Conservation (phyloP, 306 rosid genomes). For the Hippophae rhamnoides region DNA sequence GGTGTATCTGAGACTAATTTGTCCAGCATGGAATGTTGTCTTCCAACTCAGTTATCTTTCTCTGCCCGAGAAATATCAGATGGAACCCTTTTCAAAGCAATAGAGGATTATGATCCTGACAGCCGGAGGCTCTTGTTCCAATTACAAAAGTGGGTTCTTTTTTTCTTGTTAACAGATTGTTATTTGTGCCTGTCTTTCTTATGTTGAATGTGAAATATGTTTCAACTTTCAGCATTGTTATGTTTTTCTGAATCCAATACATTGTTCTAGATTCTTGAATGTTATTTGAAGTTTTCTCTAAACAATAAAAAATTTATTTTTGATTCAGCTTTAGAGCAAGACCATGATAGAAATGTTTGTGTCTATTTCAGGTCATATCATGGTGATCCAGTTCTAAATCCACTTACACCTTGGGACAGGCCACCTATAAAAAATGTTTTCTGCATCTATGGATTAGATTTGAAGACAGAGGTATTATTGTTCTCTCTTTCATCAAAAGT, state of each 20-base stretch:
- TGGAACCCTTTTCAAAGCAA: constrained; percentile 91
- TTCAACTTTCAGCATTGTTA: too few species aligned
- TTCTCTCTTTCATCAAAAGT: constrained; percentile 3
- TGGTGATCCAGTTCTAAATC: constrained; percentile 77
- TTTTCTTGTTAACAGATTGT: neutral
- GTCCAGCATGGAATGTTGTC: constrained; percentile 76
- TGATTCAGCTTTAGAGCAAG: constrained; percentile 17
- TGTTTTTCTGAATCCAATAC: neutral
- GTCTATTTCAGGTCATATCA: constrained; percentile 67
- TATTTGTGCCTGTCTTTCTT: constrained; percentile 9
- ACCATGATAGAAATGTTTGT: constrained; percentile 15
- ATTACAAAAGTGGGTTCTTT: constrained; percentile 58
- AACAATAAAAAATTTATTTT: constrained; percentile 6
- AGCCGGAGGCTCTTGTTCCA: constrained; percentile 69
- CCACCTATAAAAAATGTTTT: constrained; percentile 89
- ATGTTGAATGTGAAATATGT: constrained; percentile 12
- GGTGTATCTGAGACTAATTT: constrained; percentile 48
- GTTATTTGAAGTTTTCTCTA: neutral
- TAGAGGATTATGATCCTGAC: constrained; percentile 89
- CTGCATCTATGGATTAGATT: constrained; percentile 77
- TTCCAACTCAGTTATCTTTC: constrained; percentile 89
- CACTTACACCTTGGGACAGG: constrained; percentile 96
- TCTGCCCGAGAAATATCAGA: constrained; percentile 92
- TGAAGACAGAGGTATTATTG: constrained; percentile 75
- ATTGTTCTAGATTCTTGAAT: neutral